These are phyloP conservation scores for Candida maris DNA, from an alignment of 805 yeast species.

Conservation along the genomic window DNA sequence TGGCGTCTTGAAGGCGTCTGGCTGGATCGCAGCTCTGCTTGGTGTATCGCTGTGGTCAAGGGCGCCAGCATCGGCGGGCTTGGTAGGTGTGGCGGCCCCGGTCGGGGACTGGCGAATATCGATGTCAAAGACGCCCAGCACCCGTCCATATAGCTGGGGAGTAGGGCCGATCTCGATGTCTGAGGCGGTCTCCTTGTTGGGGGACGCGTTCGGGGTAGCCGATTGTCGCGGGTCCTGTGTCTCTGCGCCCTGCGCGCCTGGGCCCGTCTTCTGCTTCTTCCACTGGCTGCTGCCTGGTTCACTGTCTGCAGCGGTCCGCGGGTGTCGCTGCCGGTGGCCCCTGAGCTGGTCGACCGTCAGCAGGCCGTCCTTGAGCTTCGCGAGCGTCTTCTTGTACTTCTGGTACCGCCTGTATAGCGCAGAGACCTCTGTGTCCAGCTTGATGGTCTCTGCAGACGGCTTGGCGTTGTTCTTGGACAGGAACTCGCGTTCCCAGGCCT, in stretches of 20 bases:
- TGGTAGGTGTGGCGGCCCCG: conserved; percentile 4
- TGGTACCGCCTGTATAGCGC: conserved; percentile 34
- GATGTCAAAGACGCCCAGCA: conserved; percentile 68
- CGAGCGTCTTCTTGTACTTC: conserved; percentile 18
- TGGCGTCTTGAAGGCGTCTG: conserved; percentile 29
- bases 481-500: conserved; percentile 54
- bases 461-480: conserved; percentile 20
- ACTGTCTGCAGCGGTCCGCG: background rate
- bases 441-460: conserved; percentile 49
- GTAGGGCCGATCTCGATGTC: conserved; percentile 70
- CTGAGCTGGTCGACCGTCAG: conserved; percentile 12
- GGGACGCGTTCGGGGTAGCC: conserved; percentile 2
- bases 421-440: conserved; percentile 33
- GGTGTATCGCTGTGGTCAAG: background rate
- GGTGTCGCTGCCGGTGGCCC: conserved; percentile 1
- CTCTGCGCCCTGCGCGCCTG: background rate
- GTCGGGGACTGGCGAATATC: conserved; percentile 20
- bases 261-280: conserved; percentile 1
- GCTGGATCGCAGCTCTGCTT: conserved; percentile 1
- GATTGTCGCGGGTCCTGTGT: conserved; percentile 4
- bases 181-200: background rate
- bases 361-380: conserved; percentile 14
- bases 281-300: conserved; percentile 5
- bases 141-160: conserved; percentile 78
- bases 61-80: background rate